Evolutionary conservation across 139 green algal species (phyloP), one percentile per base, ranked within the genome.

Genomic region (Choricystis sp.): DNA sequence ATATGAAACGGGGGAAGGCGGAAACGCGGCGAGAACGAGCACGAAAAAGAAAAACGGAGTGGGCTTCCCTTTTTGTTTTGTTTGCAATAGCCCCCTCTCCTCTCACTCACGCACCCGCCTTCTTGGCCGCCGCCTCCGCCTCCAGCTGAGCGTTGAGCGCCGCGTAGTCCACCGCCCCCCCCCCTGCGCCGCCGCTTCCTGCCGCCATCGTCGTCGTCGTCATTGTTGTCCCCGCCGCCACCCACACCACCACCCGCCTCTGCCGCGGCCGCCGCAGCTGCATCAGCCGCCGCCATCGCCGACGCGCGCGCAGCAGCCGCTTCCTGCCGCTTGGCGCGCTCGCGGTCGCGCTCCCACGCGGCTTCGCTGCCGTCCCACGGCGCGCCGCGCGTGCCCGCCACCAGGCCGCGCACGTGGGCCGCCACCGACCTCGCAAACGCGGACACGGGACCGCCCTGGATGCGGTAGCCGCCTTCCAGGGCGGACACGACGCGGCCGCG

Each of bases 381-480:
- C 60, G 80, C 57, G 5, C 9, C 19, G 65, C 86, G 70, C 28
- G 65, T 62, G 19, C 83, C 77, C 2, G 71, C 68, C n/a, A n/a
- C n/a, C 48, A 97, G 74, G 4, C 78, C 81, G 1, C 77, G 69
- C 25, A 95, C 84, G 66, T 97, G 90, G 2, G 88, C 78, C 0
- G 86, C 90, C 23, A 95, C 87, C 40, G 68, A 83, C 24, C 89
- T 78, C 3, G 87, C 83, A 70, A 97, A 95, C 5, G 89, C 81
- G 25, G 75, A 88, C 2, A 86, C 78, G 3, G 85, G 27, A 30
- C 71, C 72, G 1, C 88, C 90, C 58, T 89, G 81, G 29, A 94
- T 85, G 70, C 86, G 83, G 78, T 97, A 97, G 4, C 90, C 90
- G 16, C 90, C 90, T 72, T 97, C 90, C 40, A 96, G 74, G 19